Base-by-base conservation (phyloP, 2,329 filamentous ascomycete genomes). In the Monilinia laxa region DNA sequence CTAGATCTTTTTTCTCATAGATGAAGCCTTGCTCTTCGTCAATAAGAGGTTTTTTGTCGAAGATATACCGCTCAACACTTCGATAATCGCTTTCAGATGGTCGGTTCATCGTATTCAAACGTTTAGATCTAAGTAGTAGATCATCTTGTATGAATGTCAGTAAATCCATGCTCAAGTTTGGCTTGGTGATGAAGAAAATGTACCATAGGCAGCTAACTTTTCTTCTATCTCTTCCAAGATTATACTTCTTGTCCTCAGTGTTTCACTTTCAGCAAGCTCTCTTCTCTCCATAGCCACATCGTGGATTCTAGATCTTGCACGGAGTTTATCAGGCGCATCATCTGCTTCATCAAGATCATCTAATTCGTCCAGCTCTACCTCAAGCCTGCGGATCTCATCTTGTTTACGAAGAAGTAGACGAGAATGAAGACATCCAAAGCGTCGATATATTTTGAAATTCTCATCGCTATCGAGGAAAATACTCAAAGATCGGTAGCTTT, bases 391-490 rank as follows among this genome's bases (percentile, higher is more conserved):
- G 20, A 74, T 52, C 38, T 73, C 62, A 23, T 72, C 71, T 53
- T 74, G 72, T 55, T 69, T 71, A 18, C 67, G 54, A 1, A 74
- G 62, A 1, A 80, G 70, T 0, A 81, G 59, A 1, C 80, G 74
- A 0, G 78, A 71, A 56, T 80, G 78, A 0, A 81, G 69, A 53
- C 75, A 79, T 2, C 79, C 79, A 56, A 81, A 81, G 1, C 79
- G 72, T 6, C 79, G 75, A 67, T 78, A 81, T 2, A 81, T 65
- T 71, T 77, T 77, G 65, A 80, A 81, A 35, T 75, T 74, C 9
- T 80, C 77, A 66, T 80, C 77, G 67, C 79, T 80, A 65, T 80
- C 77, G 0, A 79, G 71, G 64, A 81, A 80, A 1, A 75, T 71
- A 4, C 78, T 77, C 0, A 81, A 66, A n/a, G 71, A 74, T 1